Conservation (phyloP, 371 early-diverging fungal species). For the Mucor mucedo region DNA sequence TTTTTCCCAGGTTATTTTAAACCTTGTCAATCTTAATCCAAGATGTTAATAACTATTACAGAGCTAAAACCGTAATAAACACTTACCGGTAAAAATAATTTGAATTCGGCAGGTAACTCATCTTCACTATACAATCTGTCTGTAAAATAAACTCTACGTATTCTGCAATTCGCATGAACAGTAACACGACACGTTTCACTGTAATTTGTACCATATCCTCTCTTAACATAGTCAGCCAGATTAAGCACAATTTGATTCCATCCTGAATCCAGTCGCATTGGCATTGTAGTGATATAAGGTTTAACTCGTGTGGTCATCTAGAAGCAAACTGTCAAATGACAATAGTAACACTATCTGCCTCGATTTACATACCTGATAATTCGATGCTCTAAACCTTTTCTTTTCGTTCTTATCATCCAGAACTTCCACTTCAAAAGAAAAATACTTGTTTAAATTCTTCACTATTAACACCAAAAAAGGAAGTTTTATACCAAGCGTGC, state of each 20-base stretch:
- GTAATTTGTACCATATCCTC: conserved; percentile 90
- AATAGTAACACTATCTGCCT: background rate
- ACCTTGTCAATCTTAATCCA: conserved; percentile 19
- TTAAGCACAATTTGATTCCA: conserved; percentile 96
- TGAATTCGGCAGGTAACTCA: conserved; percentile 92
- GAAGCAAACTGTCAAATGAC: no score
- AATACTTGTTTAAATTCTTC: conserved; percentile 87
- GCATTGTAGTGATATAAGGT: conserved; percentile 91
- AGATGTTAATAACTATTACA: background rate
- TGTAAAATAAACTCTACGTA: conserved; percentile 90
- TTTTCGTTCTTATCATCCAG: conserved; percentile 82
- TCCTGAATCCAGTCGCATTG: conserved; percentile 91
- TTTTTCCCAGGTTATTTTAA: conserved; percentile 59
- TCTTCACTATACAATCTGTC: conserved; percentile 91
- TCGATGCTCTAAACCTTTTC: conserved; percentile 87
- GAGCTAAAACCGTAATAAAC: background rate
- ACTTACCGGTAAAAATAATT: conserved; percentile 80
- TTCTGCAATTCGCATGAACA: conserved; percentile 90
- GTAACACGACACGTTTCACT: conserved; percentile 87
- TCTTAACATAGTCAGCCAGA: conserved; percentile 82
- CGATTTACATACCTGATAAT: conserved; percentile 66
- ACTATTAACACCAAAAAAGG: conserved; percentile 87
- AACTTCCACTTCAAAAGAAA: conserved; percentile 90
- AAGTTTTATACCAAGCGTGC: conserved; percentile 91
- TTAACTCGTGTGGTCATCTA: conserved; percentile 81